Evolutionary conservation across 352 stramenopile genomes (phyloP).

Genomic region (Phytopythium delawarense): DNA sequence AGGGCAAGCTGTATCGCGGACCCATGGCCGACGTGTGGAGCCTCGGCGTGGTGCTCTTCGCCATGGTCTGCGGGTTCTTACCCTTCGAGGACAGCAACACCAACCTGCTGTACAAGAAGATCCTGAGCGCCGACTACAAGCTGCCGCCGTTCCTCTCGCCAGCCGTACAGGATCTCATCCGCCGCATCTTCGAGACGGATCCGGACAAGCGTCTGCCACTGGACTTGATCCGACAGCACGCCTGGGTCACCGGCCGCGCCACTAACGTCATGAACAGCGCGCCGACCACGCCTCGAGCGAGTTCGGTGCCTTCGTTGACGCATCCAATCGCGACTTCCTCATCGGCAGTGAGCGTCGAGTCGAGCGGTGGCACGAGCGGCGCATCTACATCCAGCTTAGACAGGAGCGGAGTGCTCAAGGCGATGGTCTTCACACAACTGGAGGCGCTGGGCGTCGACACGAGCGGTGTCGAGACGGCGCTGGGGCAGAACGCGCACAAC

Average conservation of each 20-base stretch:
- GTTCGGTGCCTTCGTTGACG: conserved; percentile 16
- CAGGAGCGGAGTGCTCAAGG: conserved; percentile 12
- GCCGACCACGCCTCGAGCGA: conserved; percentile 7
- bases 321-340: background rate
- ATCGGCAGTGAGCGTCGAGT: background rate
- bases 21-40: conserved; percentile 90
- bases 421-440: conserved; percentile 51
- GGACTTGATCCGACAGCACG: conserved; percentile 74
- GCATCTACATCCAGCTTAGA: conserved; percentile 2
- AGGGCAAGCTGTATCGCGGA: conserved; percentile 78
- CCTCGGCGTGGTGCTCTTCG: conserved; percentile 91
- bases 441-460: conserved; percentile 42
- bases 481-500: conserved; percentile 63
- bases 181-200: conserved; percentile 80
- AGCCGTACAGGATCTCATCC: conserved; percentile 75
- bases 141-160: conserved; percentile 74
- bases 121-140: conserved; percentile 84
- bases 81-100: conserved; percentile 94
- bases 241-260: conserved; percentile 53
- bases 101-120: conserved; percentile 91
- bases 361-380: background rate
- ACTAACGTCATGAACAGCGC: background rate
- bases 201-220: conserved; percentile 72
- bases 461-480: conserved; percentile 27
- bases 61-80: conserved; percentile 88